These are phyloP conservation scores for Fusarium illudens DNA, from an alignment of 2,329 filamentous ascomycete genomes.

Conservation along the genomic window DNA sequence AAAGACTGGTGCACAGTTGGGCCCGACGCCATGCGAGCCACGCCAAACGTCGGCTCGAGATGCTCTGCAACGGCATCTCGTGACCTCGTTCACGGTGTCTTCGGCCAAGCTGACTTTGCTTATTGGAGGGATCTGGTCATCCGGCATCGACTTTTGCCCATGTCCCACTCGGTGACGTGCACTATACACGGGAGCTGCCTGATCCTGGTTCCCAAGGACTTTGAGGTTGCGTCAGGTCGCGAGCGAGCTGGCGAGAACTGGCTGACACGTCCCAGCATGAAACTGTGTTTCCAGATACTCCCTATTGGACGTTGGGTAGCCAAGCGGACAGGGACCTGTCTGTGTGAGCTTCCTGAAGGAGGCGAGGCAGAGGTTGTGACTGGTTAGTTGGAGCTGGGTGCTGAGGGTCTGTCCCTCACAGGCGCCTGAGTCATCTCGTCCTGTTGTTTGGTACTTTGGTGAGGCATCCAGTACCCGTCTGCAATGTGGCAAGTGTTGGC, in stretches of 20 bases:
- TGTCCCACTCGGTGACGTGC: constrained; percentile 34
- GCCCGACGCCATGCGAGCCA: constrained; percentile 26
- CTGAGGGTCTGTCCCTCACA: neutral
- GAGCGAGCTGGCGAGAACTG: constrained; percentile 26
- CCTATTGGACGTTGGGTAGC: constrained; percentile 18
- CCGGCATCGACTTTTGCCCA: constrained; percentile 17
- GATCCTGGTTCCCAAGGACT: constrained; percentile 15
- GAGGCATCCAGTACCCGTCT: neutral
- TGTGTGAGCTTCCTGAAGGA: constrained; percentile 2
- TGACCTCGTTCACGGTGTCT: constrained; percentile 39
- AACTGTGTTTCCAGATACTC: constrained; percentile 12
- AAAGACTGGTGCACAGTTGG: constrained; percentile 21
- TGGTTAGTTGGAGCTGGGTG: constrained; percentile 6
- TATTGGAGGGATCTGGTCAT: constrained; percentile 27
- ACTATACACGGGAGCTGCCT: constrained; percentile 22
- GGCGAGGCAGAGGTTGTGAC: constrained; percentile 15
- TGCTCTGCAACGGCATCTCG: constrained; percentile 18
- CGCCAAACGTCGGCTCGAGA: constrained; percentile 7
- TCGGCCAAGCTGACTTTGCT: constrained; percentile 20
- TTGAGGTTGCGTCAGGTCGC: constrained; percentile 23
- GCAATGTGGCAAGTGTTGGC: constrained; percentile 7
- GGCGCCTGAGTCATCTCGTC: constrained; percentile 30
- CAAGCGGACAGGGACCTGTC: constrained; percentile 1
- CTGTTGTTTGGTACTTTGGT: constrained; percentile 4
- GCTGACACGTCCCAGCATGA: constrained; percentile 20